Conservation (phyloP, 805 yeast species). For the Scheffersomyces stipitis region DNA sequence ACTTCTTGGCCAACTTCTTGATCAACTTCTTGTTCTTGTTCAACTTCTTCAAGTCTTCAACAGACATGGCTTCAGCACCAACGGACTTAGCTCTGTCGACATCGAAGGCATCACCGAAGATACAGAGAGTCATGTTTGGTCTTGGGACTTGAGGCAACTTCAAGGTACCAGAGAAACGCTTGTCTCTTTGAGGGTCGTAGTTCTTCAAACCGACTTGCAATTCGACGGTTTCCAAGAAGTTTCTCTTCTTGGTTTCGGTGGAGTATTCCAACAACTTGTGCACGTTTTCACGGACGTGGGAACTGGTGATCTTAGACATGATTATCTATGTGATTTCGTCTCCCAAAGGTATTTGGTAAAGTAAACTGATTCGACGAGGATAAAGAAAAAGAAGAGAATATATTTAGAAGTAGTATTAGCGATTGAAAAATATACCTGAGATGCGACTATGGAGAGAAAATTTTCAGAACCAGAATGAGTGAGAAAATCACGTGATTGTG, state of each 20-base stretch:
- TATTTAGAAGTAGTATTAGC: too few relatives aligned
- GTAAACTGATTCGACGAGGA: conserved; percentile 59
- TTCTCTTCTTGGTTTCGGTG: conserved; percentile 97
- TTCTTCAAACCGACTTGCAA: conserved; percentile 99
- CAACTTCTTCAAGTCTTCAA: conserved; percentile 98
- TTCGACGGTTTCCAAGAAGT: conserved; percentile 99
- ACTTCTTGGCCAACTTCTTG: conserved; percentile 99
- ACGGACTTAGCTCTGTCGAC: conserved; percentile 99
- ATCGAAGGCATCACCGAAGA: conserved; percentile 99
- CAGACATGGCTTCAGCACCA: conserved; percentile 99
- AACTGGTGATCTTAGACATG: conserved; percentile 86
- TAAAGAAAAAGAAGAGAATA: conserved; percentile 29
- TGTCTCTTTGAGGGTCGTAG: conserved; percentile 99
- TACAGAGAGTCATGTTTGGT: conserved; percentile 99
- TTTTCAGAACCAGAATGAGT: too few relatives aligned
- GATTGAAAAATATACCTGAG: too few relatives aligned
- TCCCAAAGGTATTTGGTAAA: conserved; percentile 64
- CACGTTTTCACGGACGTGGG: conserved; percentile 97
- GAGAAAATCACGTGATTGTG: background rate
- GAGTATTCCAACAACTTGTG: conserved; percentile 87
- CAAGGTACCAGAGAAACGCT: conserved; percentile 99
- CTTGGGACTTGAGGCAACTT: conserved; percentile 99
- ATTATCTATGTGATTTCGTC: conserved; percentile 50
- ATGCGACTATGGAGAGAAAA: background rate
- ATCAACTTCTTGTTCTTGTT: conserved; percentile 99